These are phyloP conservation scores for Brassica juncea DNA, from an alignment of 345 rosid species.

Conservation along the genomic window DNA sequence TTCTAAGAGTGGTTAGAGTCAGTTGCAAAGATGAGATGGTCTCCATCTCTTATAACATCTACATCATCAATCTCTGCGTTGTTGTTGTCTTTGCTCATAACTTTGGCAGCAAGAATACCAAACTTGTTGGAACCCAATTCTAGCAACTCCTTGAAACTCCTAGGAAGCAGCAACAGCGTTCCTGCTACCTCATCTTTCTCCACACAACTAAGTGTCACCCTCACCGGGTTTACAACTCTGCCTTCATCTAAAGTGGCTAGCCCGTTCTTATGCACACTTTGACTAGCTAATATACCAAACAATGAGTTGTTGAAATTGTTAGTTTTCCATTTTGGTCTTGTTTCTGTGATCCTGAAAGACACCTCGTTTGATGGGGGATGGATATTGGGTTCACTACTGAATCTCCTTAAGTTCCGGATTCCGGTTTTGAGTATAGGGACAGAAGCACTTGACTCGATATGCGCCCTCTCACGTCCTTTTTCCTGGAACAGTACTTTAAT, in stretches of 20 bases:
- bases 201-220: constrained; percentile 69
- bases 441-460: constrained; percentile 40
- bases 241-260: constrained; percentile 36
- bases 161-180: constrained; percentile 69
- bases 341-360: constrained; percentile 44
- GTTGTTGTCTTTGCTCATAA: constrained; percentile 47
- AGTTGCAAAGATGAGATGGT: constrained; percentile 62
- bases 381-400: constrained; percentile 72
- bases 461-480: constrained; percentile 28
- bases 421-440: constrained; percentile 53
- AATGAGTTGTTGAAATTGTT: constrained; percentile 70
- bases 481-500: constrained; percentile 58
- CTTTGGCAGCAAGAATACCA: constrained; percentile 50
- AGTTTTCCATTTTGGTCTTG: constrained; percentile 58
- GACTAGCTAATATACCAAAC: constrained; percentile 69
- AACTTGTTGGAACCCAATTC: constrained; percentile 65
- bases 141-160: constrained; percentile 57
- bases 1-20: constrained; percentile 5
- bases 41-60: constrained; percentile 78
- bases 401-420: constrained; percentile 55
- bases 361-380: constrained; percentile 52
- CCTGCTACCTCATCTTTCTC: constrained; percentile 52
- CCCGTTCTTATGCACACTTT: constrained; percentile 43
- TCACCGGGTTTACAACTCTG: constrained; percentile 32
- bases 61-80: constrained; percentile 72